phyloP scores from a whole-genome alignment of 2,329 filamentous ascomycete species.

The Aspergillus texensis region DNA sequence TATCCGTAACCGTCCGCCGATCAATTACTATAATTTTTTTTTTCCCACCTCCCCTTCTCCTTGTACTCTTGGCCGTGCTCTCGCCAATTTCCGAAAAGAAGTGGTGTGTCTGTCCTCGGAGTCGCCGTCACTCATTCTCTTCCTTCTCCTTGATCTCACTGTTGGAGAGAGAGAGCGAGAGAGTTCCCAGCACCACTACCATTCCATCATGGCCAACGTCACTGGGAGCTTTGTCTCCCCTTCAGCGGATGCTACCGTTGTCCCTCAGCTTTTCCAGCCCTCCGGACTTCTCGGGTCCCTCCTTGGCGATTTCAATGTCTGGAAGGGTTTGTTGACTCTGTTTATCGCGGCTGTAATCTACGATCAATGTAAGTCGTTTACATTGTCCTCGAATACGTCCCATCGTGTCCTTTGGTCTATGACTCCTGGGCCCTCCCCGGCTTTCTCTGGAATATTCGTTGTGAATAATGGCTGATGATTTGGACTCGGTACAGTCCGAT shows the following conservation, averaged over 20 bases:
- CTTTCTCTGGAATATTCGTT: not conserved
- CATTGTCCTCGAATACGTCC: not conserved
- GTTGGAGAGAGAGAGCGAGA: constrained; percentile 14
- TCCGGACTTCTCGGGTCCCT: constrained; percentile 56
- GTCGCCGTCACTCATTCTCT: not conserved
- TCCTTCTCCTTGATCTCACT: constrained; percentile 8
- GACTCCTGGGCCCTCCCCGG: no score
- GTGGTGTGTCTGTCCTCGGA: constrained; percentile 9
- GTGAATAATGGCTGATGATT: constrained; percentile 5
- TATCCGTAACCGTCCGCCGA: not conserved
- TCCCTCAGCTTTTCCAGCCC: constrained; percentile 54
- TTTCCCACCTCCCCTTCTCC: not conserved
- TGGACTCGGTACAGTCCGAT: constrained; percentile 61
- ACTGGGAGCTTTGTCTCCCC: constrained; percentile 73
- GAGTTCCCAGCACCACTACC: not conserved
- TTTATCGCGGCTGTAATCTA: constrained; percentile 75
- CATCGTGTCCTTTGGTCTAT: not conserved
- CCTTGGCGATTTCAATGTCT: constrained; percentile 62
- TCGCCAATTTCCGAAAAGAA: constrained; percentile 9
- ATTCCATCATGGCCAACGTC: constrained; percentile 48
- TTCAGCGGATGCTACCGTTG: constrained; percentile 63
- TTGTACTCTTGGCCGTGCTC: not conserved
- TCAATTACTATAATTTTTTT: not conserved
- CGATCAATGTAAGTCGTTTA: constrained; percentile 75
- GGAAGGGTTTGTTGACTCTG: constrained; percentile 70